Conservation (phyloP, 352 stramenopile species). For the Peronospora farinosa region DNA sequence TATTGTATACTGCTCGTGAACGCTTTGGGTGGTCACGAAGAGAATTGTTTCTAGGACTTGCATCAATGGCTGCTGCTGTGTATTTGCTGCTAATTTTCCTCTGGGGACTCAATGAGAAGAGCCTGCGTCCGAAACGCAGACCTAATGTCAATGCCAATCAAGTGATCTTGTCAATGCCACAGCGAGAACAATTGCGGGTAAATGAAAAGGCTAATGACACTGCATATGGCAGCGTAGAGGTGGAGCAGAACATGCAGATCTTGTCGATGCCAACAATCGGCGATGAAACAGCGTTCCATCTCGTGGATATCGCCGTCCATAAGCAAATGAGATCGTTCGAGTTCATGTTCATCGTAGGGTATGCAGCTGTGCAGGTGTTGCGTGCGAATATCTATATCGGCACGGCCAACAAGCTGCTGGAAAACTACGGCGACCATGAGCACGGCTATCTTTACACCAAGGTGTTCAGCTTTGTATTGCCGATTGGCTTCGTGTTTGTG, state of each 20-base stretch:
- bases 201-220: constrained; percentile 12
- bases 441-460: constrained; percentile 74
- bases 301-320: constrained; percentile 50
- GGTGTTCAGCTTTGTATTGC: constrained; percentile 80
- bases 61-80: constrained; percentile 34
- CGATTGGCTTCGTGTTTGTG: constrained; percentile 80
- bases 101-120: constrained; percentile 71
- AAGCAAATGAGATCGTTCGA: constrained; percentile 75
- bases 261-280: constrained; percentile 7
- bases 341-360: constrained; percentile 70
- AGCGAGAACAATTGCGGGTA: constrained; percentile 32
- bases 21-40: constrained; percentile 37
- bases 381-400: constrained; percentile 81
- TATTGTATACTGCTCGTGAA: constrained; percentile 51
- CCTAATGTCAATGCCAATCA: constrained; percentile 12
- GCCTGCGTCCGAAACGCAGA: constrained; percentile 27
- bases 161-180: constrained; percentile 8
- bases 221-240: constrained; percentile 24
- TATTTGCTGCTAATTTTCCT: constrained; percentile 62
- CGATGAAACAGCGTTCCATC: constrained; percentile 25
- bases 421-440: constrained; percentile 73
- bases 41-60: constrained; percentile 50
- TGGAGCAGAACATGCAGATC: constrained; percentile 13
- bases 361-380: constrained; percentile 67
- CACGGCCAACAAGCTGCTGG: constrained; percentile 77